phyloP scores from a whole-genome alignment of 805 yeast genomes.

The Cyberlindnera americana region DNA sequence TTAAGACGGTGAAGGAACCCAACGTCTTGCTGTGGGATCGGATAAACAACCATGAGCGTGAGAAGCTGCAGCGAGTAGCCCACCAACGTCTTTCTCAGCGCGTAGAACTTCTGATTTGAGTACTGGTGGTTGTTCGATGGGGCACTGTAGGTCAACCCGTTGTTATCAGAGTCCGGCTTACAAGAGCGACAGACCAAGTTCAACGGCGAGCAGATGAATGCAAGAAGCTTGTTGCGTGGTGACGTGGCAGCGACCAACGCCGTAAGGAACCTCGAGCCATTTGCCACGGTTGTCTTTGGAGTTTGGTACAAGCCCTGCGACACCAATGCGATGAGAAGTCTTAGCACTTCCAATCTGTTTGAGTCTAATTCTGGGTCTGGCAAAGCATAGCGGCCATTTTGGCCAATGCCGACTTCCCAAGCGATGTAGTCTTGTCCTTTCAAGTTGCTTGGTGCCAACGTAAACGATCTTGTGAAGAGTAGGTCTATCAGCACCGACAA shows the following conservation, averaged over 20 bases:
- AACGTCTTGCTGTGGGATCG: constrained; percentile 48
- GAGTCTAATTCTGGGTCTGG: constrained; percentile 48
- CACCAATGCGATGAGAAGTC: constrained; percentile 55
- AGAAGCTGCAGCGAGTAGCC: constrained; percentile 60
- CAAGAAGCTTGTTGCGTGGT: constrained; percentile 45
- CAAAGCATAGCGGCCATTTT: constrained; percentile 27
- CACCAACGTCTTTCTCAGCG: constrained; percentile 44
- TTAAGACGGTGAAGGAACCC: constrained; percentile 34
- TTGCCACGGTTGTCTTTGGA: constrained; percentile 38
- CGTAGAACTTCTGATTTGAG: constrained; percentile 24
- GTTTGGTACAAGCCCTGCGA: constrained; percentile 57
- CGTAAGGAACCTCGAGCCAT: constrained; percentile 62
- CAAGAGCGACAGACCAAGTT: constrained; percentile 59
- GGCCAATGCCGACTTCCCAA: constrained; percentile 84
- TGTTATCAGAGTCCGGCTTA: constrained; percentile 35
- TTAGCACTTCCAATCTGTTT: constrained; percentile 64
- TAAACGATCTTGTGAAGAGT: constrained; percentile 56
- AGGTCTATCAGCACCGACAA: constrained; percentile 39
- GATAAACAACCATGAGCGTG: constrained; percentile 57
- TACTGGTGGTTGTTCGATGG: constrained; percentile 20
- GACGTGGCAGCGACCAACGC: constrained; percentile 43
- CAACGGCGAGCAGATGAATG: constrained; percentile 64
- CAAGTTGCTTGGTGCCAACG: constrained; percentile 33
- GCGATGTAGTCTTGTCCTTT: constrained; percentile 38
- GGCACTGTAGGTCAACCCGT: constrained; percentile 40